Percentiles rank a stretch among this genome's conserved stretches.
Conservation (phyloP, 306 rosid species). For the Inga laurina region DNA sequence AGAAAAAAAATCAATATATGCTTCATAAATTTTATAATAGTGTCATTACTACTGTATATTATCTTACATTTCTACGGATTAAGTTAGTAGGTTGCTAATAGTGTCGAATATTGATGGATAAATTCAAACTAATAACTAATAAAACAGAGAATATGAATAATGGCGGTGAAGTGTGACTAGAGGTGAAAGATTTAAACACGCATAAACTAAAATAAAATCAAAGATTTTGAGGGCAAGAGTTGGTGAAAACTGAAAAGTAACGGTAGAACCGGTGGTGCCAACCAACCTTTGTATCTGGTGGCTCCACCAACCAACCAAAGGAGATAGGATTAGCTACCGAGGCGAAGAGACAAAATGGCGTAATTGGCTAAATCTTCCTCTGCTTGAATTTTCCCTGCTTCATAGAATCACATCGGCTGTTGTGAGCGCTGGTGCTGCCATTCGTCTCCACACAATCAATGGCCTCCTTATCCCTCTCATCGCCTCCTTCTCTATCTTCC, state of each 20-base stretch:
- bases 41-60: too few relatives aligned
- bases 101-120: too few relatives aligned
- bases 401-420: not conserved
- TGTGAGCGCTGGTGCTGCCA: not conserved
- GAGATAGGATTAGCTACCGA: not conserved
- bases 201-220: too few relatives aligned
- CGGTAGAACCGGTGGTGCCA: not conserved
- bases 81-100: too few relatives aligned
- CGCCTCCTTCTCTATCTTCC: slow-evolving; percentile 57
- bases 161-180: not conserved
- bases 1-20: too few relatives aligned
- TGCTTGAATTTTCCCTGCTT: not conserved
- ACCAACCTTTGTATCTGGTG: not conserved
- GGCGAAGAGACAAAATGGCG: not conserved
- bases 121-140: too few relatives aligned
- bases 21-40: not conserved
- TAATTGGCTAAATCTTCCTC: not conserved
- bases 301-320: not conserved
- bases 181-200: not conserved
- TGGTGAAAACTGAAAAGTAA: not conserved
- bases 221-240: not conserved
- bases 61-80: too few relatives aligned
- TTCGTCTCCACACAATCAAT: slow-evolving; percentile 35
- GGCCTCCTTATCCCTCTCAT: slow-evolving; percentile 70
- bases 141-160: not conserved